These are phyloP conservation scores for Pythium monospermum DNA, from an alignment of 352 stramenopile species.

Conservation along the genomic window DNA sequence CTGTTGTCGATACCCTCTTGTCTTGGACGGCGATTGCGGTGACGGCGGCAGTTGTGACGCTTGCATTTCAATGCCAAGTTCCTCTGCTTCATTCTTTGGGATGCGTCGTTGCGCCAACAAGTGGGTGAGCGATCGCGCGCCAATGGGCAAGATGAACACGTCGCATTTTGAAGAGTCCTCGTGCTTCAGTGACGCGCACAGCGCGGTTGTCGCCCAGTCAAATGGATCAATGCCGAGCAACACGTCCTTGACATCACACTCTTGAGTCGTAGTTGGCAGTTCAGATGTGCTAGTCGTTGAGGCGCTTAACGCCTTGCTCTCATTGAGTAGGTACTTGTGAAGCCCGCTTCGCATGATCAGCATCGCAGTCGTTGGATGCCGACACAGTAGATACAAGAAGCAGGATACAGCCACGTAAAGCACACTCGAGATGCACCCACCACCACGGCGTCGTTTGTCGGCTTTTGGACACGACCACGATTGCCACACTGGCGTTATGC, in stretches of 20 bases:
- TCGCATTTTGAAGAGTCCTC: conserved; percentile 15
- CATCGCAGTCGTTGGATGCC: conserved; percentile 24
- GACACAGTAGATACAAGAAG: conserved; percentile 40
- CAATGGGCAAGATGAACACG: conserved; percentile 38
- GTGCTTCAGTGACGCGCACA: conserved; percentile 11
- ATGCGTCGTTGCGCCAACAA: conserved; percentile 30
- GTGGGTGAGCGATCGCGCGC: conserved; percentile 29
- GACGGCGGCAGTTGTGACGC: background rate
- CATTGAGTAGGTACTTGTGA: conserved; percentile 33
- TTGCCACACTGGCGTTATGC: conserved; percentile 2
- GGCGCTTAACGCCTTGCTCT: conserved; percentile 14
- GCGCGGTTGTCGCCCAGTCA: conserved; percentile 35
- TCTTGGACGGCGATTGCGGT: background rate
- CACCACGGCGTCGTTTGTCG: background rate
- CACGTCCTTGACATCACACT: conserved; percentile 35
- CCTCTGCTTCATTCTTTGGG: conserved; percentile 45
- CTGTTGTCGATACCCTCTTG: background rate
- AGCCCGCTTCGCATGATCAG: conserved; percentile 38
- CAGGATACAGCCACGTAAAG: conserved; percentile 19
- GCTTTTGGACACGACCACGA: conserved; percentile 4
- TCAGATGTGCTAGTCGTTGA: no score
- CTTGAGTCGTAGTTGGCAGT: no score
- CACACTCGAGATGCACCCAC: background rate
- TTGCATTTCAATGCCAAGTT: conserved; percentile 17
- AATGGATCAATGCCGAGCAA: conserved; percentile 49